A percentile compares a stretch with the other conserved stretches of the same genome.
These are phyloP conservation scores for Phaeotremella fagi DNA, from an alignment of 768 basidiomycete species.

Conservation along the genomic window DNA sequence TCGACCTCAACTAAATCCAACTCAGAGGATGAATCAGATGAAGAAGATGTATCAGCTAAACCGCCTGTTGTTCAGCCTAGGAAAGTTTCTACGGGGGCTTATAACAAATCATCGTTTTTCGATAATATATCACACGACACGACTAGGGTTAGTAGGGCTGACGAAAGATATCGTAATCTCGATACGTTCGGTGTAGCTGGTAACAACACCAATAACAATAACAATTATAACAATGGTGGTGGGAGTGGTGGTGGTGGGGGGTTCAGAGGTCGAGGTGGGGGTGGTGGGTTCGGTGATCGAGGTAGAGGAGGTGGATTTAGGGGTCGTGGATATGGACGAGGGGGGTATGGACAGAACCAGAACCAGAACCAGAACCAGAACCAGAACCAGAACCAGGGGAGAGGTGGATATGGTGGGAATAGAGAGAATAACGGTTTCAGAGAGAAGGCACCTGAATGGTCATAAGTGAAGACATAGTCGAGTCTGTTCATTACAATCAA, in stretches of 20 bases:
- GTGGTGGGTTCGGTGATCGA: slow-evolving; percentile 2
- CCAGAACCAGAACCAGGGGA: background rate
- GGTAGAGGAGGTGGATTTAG: slow-evolving; percentile 7
- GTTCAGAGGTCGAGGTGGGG: slow-evolving; percentile 4
- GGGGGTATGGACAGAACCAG: slow-evolving; percentile 1
- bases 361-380: slow-evolving; percentile 1
- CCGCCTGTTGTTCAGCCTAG: slow-evolving; percentile 5
- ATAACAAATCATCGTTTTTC: slow-evolving; percentile 40
- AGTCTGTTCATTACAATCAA: too few relatives aligned
- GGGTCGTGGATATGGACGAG: slow-evolving; percentile 1
- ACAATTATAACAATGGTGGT: background rate
- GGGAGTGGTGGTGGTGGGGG: slow-evolving; percentile 5
- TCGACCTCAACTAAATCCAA: background rate
- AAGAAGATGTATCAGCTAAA: slow-evolving; percentile 8
- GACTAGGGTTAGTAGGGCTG: slow-evolving; percentile 19
- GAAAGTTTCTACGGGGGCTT: slow-evolving; percentile 9
- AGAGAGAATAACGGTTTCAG: background rate
- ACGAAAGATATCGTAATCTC: slow-evolving; percentile 37
- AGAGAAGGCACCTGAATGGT: slow-evolving; percentile 3
- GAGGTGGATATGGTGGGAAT: slow-evolving; percentile 10
- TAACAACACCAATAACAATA: too few relatives aligned
- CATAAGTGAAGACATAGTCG: too few relatives aligned
- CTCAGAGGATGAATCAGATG: slow-evolving; percentile 2
- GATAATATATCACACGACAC: slow-evolving; percentile 24
- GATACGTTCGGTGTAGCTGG: slow-evolving; percentile 43